phyloP scores from a whole-genome alignment of 1,284 basidiomycete species.

The Cryptococcus maquisensis region DNA sequence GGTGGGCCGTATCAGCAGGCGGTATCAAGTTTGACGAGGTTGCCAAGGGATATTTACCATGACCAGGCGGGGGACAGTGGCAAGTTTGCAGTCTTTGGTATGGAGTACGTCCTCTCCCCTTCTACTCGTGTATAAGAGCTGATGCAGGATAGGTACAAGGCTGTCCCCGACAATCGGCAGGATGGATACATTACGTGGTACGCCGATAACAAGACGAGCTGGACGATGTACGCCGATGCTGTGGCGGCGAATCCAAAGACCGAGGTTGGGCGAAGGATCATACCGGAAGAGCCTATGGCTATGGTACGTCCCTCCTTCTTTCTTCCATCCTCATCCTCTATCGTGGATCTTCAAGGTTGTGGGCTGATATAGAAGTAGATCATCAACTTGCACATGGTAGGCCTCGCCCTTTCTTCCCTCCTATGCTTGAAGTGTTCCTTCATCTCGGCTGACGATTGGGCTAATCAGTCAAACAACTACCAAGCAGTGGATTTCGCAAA shows the following conservation, averaged over 20 bases:
- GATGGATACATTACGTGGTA: conserved; percentile 66
- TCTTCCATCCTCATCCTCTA: neutral
- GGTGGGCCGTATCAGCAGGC: conserved; percentile 78
- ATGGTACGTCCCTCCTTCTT: conserved; percentile 34
- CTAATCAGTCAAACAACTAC: conserved; percentile 46
- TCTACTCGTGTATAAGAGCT: neutral
- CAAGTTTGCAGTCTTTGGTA: conserved; percentile 29
- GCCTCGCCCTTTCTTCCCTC: conserved; percentile 2
- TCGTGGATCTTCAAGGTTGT: neutral
- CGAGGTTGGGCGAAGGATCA: conserved; percentile 59
- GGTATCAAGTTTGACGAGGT: conserved; percentile 54
- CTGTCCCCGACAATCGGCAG: conserved; percentile 55
- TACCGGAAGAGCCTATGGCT: conserved; percentile 69
- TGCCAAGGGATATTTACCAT: conserved; percentile 55
- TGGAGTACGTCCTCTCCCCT: conserved; percentile 30
- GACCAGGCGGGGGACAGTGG: conserved; percentile 6
- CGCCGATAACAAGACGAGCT: conserved; percentile 54
- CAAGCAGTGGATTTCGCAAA: conserved; percentile 45
- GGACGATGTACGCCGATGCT: conserved; percentile 56
- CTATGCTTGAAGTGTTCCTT: no score
- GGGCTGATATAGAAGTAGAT: conserved; percentile 9
- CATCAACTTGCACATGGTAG: conserved; percentile 26
- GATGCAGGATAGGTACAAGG: conserved; percentile 54
- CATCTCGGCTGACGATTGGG: conserved; percentile 2
- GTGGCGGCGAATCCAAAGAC: conserved; percentile 57